A percentile compares a stretch with the other conserved stretches of the same genome.
phyloP scores from a whole-genome alignment of 1,284 basidiomycete species.

The Ceratobasidium sp. region DNA sequence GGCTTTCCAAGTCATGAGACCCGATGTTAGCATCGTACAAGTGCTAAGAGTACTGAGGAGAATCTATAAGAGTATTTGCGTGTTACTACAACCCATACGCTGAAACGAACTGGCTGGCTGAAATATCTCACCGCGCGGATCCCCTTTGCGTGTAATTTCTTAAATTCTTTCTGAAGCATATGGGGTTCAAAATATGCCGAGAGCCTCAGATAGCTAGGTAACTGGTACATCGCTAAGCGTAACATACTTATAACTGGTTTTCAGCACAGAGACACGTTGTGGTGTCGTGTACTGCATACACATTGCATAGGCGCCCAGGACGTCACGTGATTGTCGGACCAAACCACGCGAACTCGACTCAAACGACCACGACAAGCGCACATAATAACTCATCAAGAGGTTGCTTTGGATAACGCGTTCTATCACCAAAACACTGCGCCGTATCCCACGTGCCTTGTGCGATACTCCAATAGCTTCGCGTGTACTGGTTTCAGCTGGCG shows the following conservation, averaged over 20 bases:
- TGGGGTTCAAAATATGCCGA: not conserved
- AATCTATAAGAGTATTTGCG: conserved; percentile 64
- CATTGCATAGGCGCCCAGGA: not conserved
- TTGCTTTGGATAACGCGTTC: too few species aligned
- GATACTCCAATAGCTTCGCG: too few species aligned
- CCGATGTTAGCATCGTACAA: conserved; percentile 89
- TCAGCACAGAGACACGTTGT: not conserved
- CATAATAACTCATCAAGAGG: too few species aligned
- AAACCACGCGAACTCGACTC: not conserved
- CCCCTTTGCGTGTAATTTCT: not conserved
- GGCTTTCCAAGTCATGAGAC: conserved; percentile 97
- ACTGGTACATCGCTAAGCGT: not conserved
- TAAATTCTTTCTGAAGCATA: not conserved
- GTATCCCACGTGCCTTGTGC: too few species aligned
- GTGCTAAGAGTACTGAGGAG: conserved; percentile 93
- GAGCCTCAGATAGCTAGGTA: too few species aligned
- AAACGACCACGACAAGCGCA: not conserved
- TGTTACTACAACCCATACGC: conserved; percentile 64
- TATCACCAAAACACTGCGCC: too few species aligned
- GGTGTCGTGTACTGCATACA: conserved; percentile 4
- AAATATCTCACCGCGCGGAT: conserved; percentile 55
- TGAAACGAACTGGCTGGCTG: conserved; percentile 54
- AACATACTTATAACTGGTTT: not conserved
- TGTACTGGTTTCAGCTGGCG: too few species aligned
- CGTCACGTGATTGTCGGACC: conserved; percentile 1